Conservation (phyloP, 495 filamentous ascomycete species). For the Xylaria flabelliformis region DNA sequence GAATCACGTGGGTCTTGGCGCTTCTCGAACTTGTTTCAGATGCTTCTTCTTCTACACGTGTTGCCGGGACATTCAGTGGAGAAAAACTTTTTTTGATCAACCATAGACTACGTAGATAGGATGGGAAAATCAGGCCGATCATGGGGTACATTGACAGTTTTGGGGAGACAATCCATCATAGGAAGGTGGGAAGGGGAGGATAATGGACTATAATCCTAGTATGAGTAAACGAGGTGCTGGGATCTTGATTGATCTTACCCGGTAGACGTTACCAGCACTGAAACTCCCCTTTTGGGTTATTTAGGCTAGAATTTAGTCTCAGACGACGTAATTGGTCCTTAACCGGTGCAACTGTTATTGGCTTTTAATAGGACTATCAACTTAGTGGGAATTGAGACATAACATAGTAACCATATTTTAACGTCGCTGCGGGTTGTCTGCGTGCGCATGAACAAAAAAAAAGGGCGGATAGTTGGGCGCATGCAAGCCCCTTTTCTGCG, state of each 20-base stretch:
- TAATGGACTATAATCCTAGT: background rate
- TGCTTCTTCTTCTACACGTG: slow-evolving; percentile 16
- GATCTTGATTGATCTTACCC: background rate
- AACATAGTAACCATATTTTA: background rate
- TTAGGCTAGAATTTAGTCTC: background rate
- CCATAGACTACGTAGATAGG: background rate
- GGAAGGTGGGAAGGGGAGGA: background rate
- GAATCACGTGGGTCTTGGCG: slow-evolving; percentile 11
- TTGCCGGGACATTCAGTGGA: background rate
- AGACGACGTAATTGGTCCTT: background rate
- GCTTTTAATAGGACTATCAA: background rate
- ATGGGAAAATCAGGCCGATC: slow-evolving; percentile 10
- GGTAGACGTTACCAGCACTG: background rate
- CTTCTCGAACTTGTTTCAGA: slow-evolving; percentile 25
- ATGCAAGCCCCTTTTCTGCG: slow-evolving; percentile 15
- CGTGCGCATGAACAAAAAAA: no score
- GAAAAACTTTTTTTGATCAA: background rate
- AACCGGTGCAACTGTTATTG: background rate
- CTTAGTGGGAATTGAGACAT: background rate
- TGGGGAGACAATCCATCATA: background rate
- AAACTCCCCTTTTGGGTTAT: background rate
- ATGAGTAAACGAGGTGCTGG: slow-evolving; percentile 16
- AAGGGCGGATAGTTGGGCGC: background rate
- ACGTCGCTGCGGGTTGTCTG: background rate
- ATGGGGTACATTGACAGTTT: slow-evolving; percentile 15